These are phyloP conservation scores for Mallotus japonicus DNA, from an alignment of 441 rosid species.

Conservation along the genomic window DNA sequence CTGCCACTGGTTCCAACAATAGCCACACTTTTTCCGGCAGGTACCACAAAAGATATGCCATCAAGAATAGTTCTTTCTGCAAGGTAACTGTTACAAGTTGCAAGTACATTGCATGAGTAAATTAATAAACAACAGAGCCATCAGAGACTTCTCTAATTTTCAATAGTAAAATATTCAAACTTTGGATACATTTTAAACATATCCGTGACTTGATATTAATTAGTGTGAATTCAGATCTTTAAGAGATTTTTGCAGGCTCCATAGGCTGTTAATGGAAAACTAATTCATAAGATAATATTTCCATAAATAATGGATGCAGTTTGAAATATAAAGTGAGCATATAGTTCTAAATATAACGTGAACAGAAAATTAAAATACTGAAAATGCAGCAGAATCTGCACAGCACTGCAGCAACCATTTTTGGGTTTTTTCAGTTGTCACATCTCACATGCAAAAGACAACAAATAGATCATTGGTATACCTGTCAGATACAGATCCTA, in stretches of 20 bases:
- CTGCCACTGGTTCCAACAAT: slow-evolving; percentile 96
- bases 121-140: slow-evolving; percentile 21
- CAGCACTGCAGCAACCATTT: not conserved
- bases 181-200: not conserved
- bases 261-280: not conserved
- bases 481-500: not conserved
- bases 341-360: not conserved
- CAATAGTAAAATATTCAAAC: not conserved
- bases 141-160: not conserved
- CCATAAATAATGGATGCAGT: not conserved
- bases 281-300: not conserved
- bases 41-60: slow-evolving; percentile 79
- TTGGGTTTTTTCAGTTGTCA: not conserved
- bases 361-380: not conserved
- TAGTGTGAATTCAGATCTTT: not conserved
- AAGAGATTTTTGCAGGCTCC: not conserved
- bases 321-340: not conserved
- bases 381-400: not conserved
- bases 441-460: not conserved
- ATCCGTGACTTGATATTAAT: not conserved
- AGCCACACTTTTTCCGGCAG: slow-evolving; percentile 94
- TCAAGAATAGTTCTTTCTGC: slow-evolving; percentile 81
- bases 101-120: slow-evolving; percentile 19
- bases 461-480: not conserved
- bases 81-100: slow-evolving; percentile 56